Percentiles rank a stretch among this genome's conserved stretches.
Evolutionary conservation across 1,284 basidiomycete species (phyloP).

Genomic region (Puccinia novopanici): DNA sequence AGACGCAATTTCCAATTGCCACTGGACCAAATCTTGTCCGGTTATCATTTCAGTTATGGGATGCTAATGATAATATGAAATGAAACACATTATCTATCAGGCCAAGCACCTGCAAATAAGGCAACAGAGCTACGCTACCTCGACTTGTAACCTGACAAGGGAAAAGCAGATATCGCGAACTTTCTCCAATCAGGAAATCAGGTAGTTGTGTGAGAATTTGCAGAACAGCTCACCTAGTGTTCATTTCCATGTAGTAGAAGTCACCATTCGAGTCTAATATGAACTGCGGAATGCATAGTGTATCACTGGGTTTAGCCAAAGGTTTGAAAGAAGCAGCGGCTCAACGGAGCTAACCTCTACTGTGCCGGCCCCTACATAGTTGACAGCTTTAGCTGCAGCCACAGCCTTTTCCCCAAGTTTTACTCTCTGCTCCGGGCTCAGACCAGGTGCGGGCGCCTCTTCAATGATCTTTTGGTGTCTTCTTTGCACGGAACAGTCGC

Average conservation of each 20-base stretch:
- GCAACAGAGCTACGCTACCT: constrained; percentile 59
- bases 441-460: constrained; percentile 86
- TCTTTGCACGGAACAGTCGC: constrained; percentile 91
- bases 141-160: constrained; percentile 63
- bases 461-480: no score
- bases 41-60: constrained; percentile 95
- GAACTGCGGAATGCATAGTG: constrained; percentile 64
- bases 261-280: constrained; percentile 82
- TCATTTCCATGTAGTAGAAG: constrained; percentile 94
- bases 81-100: constrained; percentile 38
- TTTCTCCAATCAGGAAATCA: not conserved
- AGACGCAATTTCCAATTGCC: constrained; percentile 87
- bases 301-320: not conserved
- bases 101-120: not conserved
- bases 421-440: constrained; percentile 72
- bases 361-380: constrained; percentile 86
- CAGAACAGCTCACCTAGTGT: constrained; percentile 66
- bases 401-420: constrained; percentile 84
- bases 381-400: constrained; percentile 84
- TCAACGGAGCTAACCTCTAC: constrained; percentile 65
- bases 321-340: not conserved
- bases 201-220: not conserved
- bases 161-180: not conserved
- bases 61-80: constrained; percentile 63
- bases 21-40: constrained; percentile 85